A percentile compares a stretch with the other conserved stretches of the same genome.
Evolutionary conservation across 164 flowering plant species (phyloP).

Genomic region (Liriodendron chinense): DNA sequence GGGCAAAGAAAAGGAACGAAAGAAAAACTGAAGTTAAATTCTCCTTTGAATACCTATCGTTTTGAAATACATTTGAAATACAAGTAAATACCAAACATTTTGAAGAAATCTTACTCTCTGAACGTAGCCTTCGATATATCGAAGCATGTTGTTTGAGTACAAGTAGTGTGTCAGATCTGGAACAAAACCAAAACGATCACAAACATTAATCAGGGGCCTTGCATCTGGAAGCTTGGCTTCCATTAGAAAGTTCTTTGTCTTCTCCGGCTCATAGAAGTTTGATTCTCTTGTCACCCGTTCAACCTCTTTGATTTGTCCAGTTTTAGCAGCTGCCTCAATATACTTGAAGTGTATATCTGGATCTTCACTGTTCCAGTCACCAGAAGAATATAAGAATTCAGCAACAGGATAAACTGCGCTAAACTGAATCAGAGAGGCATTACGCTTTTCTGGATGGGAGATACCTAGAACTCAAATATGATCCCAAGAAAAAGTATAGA

Average conservation of each 20-base stretch:
- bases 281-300: slow-evolving; percentile 99
- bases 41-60: background rate
- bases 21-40: background rate
- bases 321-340: slow-evolving; percentile 99
- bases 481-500: slow-evolving; percentile 92
- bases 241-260: slow-evolving; percentile 96
- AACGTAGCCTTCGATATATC: slow-evolving; percentile 98
- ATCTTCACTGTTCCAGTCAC: slow-evolving; percentile 74
- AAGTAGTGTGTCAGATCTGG: slow-evolving; percentile 98
- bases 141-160: slow-evolving; percentile 92
- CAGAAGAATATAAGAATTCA: slow-evolving; percentile 9
- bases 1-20: background rate
- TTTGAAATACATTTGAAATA: background rate
- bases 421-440: background rate
- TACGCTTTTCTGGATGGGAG: background rate
- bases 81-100: background rate
- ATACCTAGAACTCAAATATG: slow-evolving; percentile 96
- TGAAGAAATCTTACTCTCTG: slow-evolving; percentile 62
- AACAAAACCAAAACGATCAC: slow-evolving; percentile 99
- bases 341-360: slow-evolving; percentile 98
- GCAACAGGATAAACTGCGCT: background rate
- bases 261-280: slow-evolving; percentile 92
- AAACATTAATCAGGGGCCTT: slow-evolving; percentile 94
- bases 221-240: slow-evolving; percentile 99
- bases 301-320: slow-evolving; percentile 99